Conservation (phyloP, 441 rosid species). For the Populus hybrid region DNA sequence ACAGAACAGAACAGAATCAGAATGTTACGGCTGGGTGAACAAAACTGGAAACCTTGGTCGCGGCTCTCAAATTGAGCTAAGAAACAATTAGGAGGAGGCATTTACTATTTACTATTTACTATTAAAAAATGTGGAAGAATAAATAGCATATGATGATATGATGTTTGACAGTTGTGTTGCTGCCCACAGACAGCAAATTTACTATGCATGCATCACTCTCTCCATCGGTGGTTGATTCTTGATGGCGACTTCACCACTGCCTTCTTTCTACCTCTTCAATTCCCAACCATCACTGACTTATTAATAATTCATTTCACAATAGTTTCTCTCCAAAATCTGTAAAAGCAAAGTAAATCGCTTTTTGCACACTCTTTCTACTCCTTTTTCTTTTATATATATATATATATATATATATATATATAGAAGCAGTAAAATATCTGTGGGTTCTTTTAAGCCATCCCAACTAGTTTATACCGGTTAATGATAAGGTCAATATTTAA, state of each 20-base stretch:
- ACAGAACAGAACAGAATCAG: too few species aligned
- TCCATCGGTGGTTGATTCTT: background rate
- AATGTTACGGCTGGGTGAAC: too few species aligned
- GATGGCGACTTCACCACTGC: background rate
- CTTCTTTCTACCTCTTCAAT: background rate
- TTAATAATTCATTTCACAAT: background rate
- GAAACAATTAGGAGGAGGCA: background rate
- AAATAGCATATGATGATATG: background rate
- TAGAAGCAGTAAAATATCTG: too few species aligned
- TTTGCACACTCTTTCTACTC: too few species aligned
- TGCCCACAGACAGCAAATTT: background rate
- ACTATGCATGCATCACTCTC: conserved; percentile 3
- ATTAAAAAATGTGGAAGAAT: background rate
- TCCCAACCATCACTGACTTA: background rate
- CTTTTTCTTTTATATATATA: too few species aligned
- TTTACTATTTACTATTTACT: background rate
- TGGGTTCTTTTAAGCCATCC: too few species aligned
- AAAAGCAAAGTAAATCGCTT: too few species aligned
- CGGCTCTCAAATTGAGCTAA: background rate
- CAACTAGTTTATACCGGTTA: too few species aligned
- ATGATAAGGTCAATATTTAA: too few species aligned
- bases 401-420: too few species aligned
- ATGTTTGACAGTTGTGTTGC: background rate
- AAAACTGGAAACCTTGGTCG: too few species aligned
- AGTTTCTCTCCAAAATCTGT: too few species aligned